Conservation (phyloP, 768 basidiomycete species). For the Amanita molliuscula region DNA sequence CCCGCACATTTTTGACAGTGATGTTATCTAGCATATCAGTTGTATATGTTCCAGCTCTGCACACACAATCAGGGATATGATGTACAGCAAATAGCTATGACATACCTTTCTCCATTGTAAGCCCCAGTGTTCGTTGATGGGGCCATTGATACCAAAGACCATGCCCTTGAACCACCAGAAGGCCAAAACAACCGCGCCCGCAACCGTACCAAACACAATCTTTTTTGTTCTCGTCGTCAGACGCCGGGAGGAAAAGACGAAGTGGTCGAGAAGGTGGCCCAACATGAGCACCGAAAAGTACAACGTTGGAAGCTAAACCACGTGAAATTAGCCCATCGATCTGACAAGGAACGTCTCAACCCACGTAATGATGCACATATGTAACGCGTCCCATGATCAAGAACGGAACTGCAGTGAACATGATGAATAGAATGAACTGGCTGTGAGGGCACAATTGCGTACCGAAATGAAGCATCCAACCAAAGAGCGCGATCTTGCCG, state of each 20-base stretch:
- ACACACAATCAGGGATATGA: background rate
- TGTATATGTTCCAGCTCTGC: conserved; percentile 24
- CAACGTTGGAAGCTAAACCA: conserved; percentile 76
- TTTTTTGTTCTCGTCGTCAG: conserved; percentile 55
- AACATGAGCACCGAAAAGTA: conserved; percentile 94
- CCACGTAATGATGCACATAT: conserved; percentile 91
- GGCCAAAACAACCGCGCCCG: conserved; percentile 49
- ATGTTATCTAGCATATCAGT: conserved; percentile 1
- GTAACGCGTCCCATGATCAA: conserved; percentile 97
- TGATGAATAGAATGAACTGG: conserved; percentile 1
- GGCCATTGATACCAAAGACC: conserved; percentile 89
- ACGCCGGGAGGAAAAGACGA: conserved; percentile 71
- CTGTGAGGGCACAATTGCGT: conserved; percentile 17
- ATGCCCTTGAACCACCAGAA: conserved; percentile 96
- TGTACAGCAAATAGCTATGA: background rate
- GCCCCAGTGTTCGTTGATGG: conserved; percentile 71
- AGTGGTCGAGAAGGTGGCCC: conserved; percentile 86
- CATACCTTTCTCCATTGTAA: conserved; percentile 65
- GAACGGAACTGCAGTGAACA: conserved; percentile 65
- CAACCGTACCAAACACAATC: conserved; percentile 58
- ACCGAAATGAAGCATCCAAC: conserved; percentile 91
- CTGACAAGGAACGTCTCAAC: conserved; percentile 19
- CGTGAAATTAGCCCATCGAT: conserved; percentile 3
- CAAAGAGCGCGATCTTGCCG: conserved; percentile 81
- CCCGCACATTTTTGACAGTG: no score